phyloP scores from a whole-genome alignment of 139 green algal genomes.

The Microglena sp. region DNA sequence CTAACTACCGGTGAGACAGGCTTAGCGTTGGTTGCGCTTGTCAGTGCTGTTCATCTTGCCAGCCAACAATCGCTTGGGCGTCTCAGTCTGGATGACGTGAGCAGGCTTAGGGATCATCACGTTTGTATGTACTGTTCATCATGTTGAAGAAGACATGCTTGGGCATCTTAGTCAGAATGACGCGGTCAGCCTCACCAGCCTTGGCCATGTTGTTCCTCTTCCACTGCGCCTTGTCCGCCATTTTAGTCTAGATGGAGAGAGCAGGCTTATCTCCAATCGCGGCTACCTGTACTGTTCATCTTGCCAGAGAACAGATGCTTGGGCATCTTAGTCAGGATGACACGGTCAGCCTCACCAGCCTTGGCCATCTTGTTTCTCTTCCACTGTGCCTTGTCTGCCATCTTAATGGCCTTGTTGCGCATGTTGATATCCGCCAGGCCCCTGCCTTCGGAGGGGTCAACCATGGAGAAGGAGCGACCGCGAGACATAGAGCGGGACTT shows the following conservation, averaged over 20 bases:
- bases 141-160: not conserved
- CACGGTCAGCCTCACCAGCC: conserved; percentile 60
- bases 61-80: too few relatives aligned
- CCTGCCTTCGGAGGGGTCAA: conserved; percentile 24
- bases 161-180: not conserved
- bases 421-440: conserved; percentile 74
- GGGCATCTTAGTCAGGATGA: conserved; percentile 82
- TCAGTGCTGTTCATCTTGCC: too few relatives aligned
- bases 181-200: not conserved
- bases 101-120: not conserved
- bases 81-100: conserved; percentile 2
- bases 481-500: conserved; percentile 78
- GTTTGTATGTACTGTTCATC: too few relatives aligned
- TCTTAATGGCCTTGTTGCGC: conserved; percentile 82
- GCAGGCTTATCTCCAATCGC: conserved; percentile 11
- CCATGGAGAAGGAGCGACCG: conserved; percentile 53
- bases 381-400: conserved; percentile 72
- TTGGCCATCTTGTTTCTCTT: conserved; percentile 58
- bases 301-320: conserved; percentile 92
- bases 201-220: not conserved
- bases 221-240: not conserved
- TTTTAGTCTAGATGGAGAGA: not conserved
- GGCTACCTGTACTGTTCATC: conserved; percentile 11
- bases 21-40: too few relatives aligned
- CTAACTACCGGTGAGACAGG: too few relatives aligned